Conservation (phyloP, 441 rosid species). For the Mallotus japonicus region DNA sequence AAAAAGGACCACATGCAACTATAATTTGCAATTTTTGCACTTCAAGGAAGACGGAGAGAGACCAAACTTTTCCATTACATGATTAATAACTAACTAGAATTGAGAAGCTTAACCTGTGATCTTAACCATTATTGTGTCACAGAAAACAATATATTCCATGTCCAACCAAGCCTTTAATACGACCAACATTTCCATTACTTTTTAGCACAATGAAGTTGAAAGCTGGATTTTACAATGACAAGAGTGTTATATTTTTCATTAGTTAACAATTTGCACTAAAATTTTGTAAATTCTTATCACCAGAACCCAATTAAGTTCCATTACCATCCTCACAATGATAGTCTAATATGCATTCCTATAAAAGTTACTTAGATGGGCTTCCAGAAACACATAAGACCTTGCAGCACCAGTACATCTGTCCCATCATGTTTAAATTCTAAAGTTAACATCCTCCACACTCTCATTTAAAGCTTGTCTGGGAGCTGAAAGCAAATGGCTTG, state of each 20-base stretch:
- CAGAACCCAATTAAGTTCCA: background rate
- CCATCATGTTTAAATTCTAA: background rate
- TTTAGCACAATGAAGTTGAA: background rate
- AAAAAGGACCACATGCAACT: background rate
- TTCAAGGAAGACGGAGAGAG: background rate
- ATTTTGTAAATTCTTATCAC: slow-evolving; percentile 1
- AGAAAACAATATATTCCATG: background rate
- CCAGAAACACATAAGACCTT: background rate
- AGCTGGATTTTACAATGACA: background rate
- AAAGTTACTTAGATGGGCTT: background rate
- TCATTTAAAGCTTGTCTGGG: background rate
- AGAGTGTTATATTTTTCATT: background rate
- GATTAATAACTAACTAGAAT: background rate
- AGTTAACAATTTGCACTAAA: background rate
- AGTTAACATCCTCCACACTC: background rate
- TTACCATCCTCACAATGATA: background rate
- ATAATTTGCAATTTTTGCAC: background rate
- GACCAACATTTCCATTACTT: background rate
- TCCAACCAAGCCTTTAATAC: background rate
- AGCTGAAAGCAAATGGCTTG: background rate
- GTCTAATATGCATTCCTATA: background rate
- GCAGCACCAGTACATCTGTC: background rate
- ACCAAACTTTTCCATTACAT: background rate
- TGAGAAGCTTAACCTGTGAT: background rate
- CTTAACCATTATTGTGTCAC: background rate